phyloP scores from a whole-genome alignment of 805 yeast species.

The Osmozyma mogii region DNA sequence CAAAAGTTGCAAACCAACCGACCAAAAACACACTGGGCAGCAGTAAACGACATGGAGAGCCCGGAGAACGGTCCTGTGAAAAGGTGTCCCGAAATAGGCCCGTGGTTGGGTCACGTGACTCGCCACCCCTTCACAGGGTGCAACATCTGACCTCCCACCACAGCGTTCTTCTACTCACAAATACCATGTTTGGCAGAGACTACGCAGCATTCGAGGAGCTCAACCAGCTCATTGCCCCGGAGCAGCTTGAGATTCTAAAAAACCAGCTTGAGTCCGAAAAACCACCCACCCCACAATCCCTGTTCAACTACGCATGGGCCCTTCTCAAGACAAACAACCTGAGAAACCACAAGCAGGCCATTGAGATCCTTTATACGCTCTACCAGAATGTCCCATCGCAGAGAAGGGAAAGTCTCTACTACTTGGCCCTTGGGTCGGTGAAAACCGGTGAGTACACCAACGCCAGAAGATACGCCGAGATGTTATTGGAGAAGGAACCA shows the following conservation, averaged over 20 bases:
- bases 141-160: no score
- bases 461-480: conserved; percentile 79
- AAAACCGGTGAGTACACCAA: conserved; percentile 82
- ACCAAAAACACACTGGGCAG: no score
- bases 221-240: conserved; percentile 52
- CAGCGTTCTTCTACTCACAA: no score
- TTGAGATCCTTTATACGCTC: conserved; percentile 59
- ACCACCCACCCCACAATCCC: conserved; percentile 77
- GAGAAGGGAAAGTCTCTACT: conserved; percentile 84
- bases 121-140: no score
- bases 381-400: conserved; percentile 75
- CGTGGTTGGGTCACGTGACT: no score
- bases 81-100: no score
- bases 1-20: no score
- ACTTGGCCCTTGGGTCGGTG: conserved; percentile 78
- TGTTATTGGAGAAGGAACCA: conserved; percentile 73
- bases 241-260: conserved; percentile 68
- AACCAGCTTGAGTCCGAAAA: conserved; percentile 76
- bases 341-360: conserved; percentile 70
- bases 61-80: no score
- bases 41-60: no score
- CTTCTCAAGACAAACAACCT: conserved; percentile 61
- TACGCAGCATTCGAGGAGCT: conserved; percentile 37
- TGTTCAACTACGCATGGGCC: conserved; percentile 96
- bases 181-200: neutral